Percentiles rank a stretch among this genome's conserved stretches.
phyloP scores from a whole-genome alignment of 1,284 basidiomycete genomes.

The Schizopora paradoxa region DNA sequence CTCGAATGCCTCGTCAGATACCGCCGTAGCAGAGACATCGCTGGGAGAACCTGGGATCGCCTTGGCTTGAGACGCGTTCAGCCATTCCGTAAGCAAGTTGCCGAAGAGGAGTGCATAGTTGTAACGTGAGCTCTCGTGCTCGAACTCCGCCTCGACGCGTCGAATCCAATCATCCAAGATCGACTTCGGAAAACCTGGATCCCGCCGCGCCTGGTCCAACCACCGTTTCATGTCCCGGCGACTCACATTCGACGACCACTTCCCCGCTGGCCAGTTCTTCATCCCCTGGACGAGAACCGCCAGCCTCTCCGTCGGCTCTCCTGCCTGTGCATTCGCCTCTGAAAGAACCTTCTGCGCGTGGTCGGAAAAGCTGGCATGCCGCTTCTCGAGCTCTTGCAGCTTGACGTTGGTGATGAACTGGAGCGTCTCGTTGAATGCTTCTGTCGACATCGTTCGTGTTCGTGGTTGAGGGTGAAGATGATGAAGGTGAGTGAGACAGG shows the following conservation, averaged over 20 bases:
- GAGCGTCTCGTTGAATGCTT: conserved; percentile 25
- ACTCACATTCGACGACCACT: conserved; percentile 10
- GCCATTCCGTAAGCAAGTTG: neutral
- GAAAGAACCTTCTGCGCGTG: neutral
- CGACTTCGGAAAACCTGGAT: conserved; percentile 7
- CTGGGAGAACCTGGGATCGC: too few relatives aligned
- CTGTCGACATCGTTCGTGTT: conserved; percentile 17
- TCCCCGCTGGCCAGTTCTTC: conserved; percentile 13
- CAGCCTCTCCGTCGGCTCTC: conserved; percentile 5
- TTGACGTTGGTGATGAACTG: conserved; percentile 40
- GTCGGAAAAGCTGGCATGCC: too few relatives aligned
- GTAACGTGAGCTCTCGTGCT: neutral
- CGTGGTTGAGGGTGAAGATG: too few relatives aligned
- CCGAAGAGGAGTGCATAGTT: neutral
- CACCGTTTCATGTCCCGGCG: conserved; percentile 10
- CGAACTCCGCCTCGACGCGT: neutral
- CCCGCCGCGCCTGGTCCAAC: conserved; percentile 12
- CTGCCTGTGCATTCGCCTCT: neutral
- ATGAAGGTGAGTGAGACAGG: too few relatives aligned
- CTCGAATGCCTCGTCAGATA: conserved; percentile 25
- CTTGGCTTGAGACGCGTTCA: neutral
- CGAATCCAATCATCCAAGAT: conserved; percentile 1
- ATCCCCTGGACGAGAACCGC: conserved; percentile 10
- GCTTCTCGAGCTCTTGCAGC: conserved; percentile 36
- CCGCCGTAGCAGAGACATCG: too few relatives aligned